Base-by-base conservation (phyloP, 805 yeast genomes). In the Metschnikowia noctiluminum region DNA sequence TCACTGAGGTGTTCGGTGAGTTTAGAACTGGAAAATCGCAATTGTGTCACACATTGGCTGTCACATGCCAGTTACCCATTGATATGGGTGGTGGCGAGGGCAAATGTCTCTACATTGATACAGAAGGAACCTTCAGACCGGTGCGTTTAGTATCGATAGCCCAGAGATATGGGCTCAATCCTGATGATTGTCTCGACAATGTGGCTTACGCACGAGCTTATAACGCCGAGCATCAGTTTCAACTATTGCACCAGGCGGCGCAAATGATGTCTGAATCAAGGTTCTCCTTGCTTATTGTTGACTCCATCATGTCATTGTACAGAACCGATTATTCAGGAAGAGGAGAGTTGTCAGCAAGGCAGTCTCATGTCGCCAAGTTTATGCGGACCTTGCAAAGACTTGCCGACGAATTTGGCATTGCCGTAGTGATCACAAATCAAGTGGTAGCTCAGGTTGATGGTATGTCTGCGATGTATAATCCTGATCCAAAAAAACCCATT, bases 81-180 rank as follows among this genome's bases (percentile, higher is more conserved):
- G 97, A 91, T 63, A 85, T 87, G 86, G 97, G 97, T 37, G 99
- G 99, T 52, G 99, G 97, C 44, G 99, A 94, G 71, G 99, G 99
- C 32, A 90, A 94, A 68, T 92, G 97, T 66, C 74, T 94, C 47
- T 94, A 88, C 64, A 91, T 94, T 52, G 99, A 94, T 62, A 92
- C 98, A 0, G 99, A 92, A 64, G 97, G 97, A 15, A 94, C 99
- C 1, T 94, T 94, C 66, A 79, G 99, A 63, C 97, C 98, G 1
- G 85, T 85, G 39, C 79, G 99, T 59, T 74, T 94, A 57, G 87
- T 88, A 8, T 84, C 96, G 0, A 90, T 94, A 56, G 96, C 97
- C 2, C 85, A 85, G 63, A 76, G 99, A 58, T 94, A 87, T 63
- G 97, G 97, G 0, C 76, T 94, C 49, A 89, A 89, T 57, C 96